phyloP scores from a whole-genome alignment of 1,284 basidiomycete genomes.

The Heterobasidion irregulare region DNA sequence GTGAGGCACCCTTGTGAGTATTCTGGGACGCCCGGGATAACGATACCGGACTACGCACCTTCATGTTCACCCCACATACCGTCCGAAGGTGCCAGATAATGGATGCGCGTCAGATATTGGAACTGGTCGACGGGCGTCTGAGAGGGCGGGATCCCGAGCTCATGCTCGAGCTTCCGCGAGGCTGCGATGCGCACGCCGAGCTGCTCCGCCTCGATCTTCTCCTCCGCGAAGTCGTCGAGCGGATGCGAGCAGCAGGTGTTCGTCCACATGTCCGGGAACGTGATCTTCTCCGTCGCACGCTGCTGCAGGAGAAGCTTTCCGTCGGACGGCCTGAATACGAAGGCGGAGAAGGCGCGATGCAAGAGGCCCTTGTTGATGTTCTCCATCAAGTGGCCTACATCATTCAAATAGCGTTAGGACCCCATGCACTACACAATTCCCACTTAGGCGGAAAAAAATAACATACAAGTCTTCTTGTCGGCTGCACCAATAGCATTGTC shows the following conservation, averaged over 20 bases:
- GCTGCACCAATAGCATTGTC: constrained; percentile 86
- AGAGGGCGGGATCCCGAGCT: constrained; percentile 83
- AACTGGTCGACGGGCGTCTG: constrained; percentile 83
- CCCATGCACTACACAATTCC: background rate
- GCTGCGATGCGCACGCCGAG: constrained; percentile 86
- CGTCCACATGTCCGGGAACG: constrained; percentile 99
- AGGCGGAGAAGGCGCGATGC: constrained; percentile 97
- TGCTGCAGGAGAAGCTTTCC: constrained; percentile 95
- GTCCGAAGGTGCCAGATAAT: constrained; percentile 92
- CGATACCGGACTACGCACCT: constrained; percentile 43
- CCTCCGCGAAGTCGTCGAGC: constrained; percentile 81
- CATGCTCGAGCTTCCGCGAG: constrained; percentile 92
- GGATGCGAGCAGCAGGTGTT: constrained; percentile 99
- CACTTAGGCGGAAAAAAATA: background rate
- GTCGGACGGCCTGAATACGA: constrained; percentile 91
- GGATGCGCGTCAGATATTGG: constrained; percentile 94
- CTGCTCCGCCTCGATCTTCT: constrained; percentile 75
- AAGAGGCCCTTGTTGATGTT: constrained; percentile 94
- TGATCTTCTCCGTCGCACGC: constrained; percentile 96
- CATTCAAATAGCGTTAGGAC: background rate
- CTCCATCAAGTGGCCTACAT: constrained; percentile 90
- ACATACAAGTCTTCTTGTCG: constrained; percentile 95
- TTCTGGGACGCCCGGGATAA: background rate
- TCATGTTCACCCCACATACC: constrained; percentile 99
- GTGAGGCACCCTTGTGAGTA: constrained; percentile 4